Evolutionary conservation across 2,329 filamentous ascomycete genomes (phyloP).

Genomic region (Hymenoscyphus albidus): DNA sequence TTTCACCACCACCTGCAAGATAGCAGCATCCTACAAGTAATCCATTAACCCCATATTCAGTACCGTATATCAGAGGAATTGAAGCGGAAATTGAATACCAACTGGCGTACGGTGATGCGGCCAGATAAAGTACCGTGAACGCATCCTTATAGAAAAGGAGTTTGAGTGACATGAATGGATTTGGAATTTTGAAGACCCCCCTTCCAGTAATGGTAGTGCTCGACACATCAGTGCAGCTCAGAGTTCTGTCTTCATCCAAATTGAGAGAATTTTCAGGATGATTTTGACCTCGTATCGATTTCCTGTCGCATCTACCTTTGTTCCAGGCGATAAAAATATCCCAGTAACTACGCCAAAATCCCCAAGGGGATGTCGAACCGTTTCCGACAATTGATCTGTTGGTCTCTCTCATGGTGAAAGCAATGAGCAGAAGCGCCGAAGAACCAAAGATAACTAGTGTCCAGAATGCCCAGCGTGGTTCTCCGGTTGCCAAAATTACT

Average conservation of each 20-base stretch:
- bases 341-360: not conserved
- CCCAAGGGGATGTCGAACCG: conserved; percentile 20
- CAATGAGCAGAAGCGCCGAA: conserved; percentile 34
- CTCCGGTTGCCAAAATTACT: conserved; percentile 27
- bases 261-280: not conserved
- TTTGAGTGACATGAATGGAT: not conserved
- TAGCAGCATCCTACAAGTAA: conserved; percentile 23
- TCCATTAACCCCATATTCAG: conserved; percentile 42
- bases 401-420: conserved; percentile 43
- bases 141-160: conserved; percentile 2
- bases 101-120: not conserved
- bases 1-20: conserved; percentile 11
- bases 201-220: not conserved
- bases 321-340: not conserved
- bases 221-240: not conserved
- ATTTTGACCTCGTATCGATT: not conserved
- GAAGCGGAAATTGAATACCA: conserved; percentile 20
- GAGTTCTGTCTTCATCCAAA: not conserved
- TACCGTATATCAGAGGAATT: conserved; percentile 43
- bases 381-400: conserved; percentile 37
- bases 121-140: not conserved
- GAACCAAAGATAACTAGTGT: conserved; percentile 35
- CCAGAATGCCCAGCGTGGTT: conserved; percentile 39
- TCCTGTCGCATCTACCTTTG: not conserved
- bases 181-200: not conserved